These are phyloP conservation scores for Primulina tabacum DNA, from an alignment of 257 asterid genomes.

Conservation along the genomic window DNA sequence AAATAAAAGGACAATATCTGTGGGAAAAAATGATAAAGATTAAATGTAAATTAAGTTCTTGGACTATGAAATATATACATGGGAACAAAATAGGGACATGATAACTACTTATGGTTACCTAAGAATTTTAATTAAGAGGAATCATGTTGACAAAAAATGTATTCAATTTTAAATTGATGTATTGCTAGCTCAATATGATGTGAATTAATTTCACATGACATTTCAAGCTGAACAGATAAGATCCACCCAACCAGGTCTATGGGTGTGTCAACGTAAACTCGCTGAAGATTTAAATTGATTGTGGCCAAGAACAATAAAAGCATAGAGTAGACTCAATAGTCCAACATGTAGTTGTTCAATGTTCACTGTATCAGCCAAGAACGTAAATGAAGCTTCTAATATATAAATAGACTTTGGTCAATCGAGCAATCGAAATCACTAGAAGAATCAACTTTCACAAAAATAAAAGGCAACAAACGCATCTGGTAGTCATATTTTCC, in stretches of 20 bases:
- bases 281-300: too few relatives aligned
- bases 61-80: background rate
- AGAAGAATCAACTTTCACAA: slow-evolving; percentile 1
- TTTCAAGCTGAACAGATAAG: too few relatives aligned
- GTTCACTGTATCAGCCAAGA: background rate
- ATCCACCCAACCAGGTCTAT: background rate
- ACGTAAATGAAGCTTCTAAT: background rate
- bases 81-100: background rate
- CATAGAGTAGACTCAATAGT: background rate
- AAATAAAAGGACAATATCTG: slow-evolving; percentile 1
- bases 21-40: slow-evolving; percentile 1
- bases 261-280: background rate
- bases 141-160: background rate
- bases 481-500: background rate
- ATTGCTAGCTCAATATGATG: background rate
- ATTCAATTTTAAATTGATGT: background rate
- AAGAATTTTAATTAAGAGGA: background rate
- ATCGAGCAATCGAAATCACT: background rate
- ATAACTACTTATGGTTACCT: background rate
- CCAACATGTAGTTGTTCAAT: background rate
- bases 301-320: background rate
- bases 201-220: background rate
- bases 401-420: background rate
- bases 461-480: background rate
- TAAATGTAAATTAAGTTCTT: background rate